Evolutionary conservation across 2,329 filamentous ascomycete genomes (phyloP).

Genomic region (Pseudogymnoascus sp.): DNA sequence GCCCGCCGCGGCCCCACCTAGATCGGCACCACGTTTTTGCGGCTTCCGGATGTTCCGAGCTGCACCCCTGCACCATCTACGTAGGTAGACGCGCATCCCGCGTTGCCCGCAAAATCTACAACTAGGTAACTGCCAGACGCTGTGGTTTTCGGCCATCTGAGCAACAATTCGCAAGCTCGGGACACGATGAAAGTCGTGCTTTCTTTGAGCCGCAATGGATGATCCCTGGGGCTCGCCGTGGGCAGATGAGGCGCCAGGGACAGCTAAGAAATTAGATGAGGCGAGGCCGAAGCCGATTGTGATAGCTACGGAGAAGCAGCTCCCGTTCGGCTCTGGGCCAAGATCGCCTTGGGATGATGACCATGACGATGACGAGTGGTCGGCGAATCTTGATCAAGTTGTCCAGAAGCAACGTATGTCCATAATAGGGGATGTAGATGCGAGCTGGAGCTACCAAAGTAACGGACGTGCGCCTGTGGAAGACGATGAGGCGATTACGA

Average conservation of each 20-base stretch:
- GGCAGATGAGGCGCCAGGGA: slow-evolving; percentile 27
- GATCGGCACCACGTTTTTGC: slow-evolving; percentile 8
- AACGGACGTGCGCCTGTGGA: neutral
- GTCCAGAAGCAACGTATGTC: neutral
- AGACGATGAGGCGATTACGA: neutral
- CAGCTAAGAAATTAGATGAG: slow-evolving; percentile 13
- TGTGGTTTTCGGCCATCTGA: neutral
- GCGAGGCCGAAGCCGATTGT: slow-evolving; percentile 13
- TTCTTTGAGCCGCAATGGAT: slow-evolving; percentile 27
- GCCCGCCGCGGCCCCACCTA: neutral
- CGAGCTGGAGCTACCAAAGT: neutral
- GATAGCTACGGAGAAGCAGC: slow-evolving; percentile 16
- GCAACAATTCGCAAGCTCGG: neutral
- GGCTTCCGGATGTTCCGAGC: neutral
- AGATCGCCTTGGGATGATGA: slow-evolving; percentile 24
- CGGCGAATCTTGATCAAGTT: slow-evolving; percentile 13
- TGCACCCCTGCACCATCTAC: slow-evolving; percentile 3
- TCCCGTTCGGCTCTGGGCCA: slow-evolving; percentile 18
- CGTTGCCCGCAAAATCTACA: neutral
- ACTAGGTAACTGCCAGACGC: neutral
- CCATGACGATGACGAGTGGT: slow-evolving; percentile 24
- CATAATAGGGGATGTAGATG: neutral
- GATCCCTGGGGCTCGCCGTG: slow-evolving; percentile 33
- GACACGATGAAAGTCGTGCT: neutral
- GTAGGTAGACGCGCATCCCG: neutral